A percentile compares a stretch with the other conserved stretches of the same genome.
Conservation (phyloP, 345 rosid species). For the Noccaea caerulescens region DNA sequence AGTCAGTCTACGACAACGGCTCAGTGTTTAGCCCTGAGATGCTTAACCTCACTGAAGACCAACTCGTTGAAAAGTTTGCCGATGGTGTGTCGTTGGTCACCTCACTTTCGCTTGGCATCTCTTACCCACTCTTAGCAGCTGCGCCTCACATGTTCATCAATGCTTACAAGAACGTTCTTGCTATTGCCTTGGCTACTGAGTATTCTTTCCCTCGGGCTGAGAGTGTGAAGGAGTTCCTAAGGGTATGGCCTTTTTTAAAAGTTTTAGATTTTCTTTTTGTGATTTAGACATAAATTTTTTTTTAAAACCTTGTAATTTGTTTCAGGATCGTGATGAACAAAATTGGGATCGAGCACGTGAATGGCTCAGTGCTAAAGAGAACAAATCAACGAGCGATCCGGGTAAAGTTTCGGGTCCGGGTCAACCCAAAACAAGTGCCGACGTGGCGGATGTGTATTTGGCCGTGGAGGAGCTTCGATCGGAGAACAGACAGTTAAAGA, state of each 20-base stretch:
- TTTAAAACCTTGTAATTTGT: background rate
- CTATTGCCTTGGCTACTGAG: constrained; percentile 73
- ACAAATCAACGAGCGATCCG: constrained; percentile 6
- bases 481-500: constrained; percentile 66
- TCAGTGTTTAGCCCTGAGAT: constrained; percentile 90
- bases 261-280: background rate
- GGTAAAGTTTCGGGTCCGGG: constrained; percentile 35
- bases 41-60: constrained; percentile 81
- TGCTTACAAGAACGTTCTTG: constrained; percentile 80
- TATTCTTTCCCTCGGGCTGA: constrained; percentile 83
- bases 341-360: constrained; percentile 85
- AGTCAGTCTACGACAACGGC: constrained; percentile 79
- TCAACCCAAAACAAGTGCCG: constrained; percentile 31
- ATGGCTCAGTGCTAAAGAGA: constrained; percentile 40
- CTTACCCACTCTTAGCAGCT: constrained; percentile 91
- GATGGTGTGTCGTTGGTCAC: constrained; percentile 74
- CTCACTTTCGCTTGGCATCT: constrained; percentile 66
- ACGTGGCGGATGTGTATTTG: constrained; percentile 58
- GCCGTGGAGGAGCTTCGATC: constrained; percentile 63
- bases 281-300: background rate
- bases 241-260: constrained; percentile 48
- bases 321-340: constrained; percentile 93
- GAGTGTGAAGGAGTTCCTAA: constrained; percentile 78
- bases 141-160: constrained; percentile 93
- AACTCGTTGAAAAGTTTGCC: constrained; percentile 78